Evolutionary conservation across 2,329 filamentous ascomycete species (phyloP), one percentile per base, ranked within the genome.

Genomic region (Raffaelea ambrosiae): DNA sequence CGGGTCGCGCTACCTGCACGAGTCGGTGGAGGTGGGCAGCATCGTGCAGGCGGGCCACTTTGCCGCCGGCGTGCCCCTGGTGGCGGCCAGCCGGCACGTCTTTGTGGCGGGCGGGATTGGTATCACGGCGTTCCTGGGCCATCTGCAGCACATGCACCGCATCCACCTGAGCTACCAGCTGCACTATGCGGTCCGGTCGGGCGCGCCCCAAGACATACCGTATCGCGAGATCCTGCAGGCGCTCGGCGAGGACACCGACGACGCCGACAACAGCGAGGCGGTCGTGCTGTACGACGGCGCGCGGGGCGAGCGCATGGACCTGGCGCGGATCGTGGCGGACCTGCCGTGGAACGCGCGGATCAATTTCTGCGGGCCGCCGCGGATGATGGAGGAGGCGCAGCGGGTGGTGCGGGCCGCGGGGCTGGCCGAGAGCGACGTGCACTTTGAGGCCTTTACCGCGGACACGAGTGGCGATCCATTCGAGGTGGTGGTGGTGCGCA

Each of bases 21-120:
- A 73, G 16, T 50, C 60, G 0, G 61, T 71, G 1, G 57, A 67
- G 0, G 62, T 69, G 1, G 77, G 76, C 1, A 72, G 78, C 49
- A 54, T 66, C 3, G 53, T 85, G 8, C 66, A 70, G 9, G 70
- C 77, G 2, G 70, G 73, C 2, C 67, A 68, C 29, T 69, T 81
- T 26, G 77, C 71, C 0, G 58, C 63, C 0, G 74, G 70, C 39
- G 68, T 81, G 21, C 68, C 69, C 2, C 60, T 71, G 2, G 66
- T 64, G 0, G 63, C 69, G 1, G 76, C 76, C 8, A 77, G 75
- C 53, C 68, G 75, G 44, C 80, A 84, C 53, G 66, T 84, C 36
- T 77, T 84, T 55, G 73, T 86, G 26, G 78, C 72, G 0, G 81
- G 77, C 10, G 82, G 81, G 0, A 78, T 85, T 26, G 82, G 81